Conservation (phyloP, 768 basidiomycete species). For the Leccinum subtestaceum region DNA sequence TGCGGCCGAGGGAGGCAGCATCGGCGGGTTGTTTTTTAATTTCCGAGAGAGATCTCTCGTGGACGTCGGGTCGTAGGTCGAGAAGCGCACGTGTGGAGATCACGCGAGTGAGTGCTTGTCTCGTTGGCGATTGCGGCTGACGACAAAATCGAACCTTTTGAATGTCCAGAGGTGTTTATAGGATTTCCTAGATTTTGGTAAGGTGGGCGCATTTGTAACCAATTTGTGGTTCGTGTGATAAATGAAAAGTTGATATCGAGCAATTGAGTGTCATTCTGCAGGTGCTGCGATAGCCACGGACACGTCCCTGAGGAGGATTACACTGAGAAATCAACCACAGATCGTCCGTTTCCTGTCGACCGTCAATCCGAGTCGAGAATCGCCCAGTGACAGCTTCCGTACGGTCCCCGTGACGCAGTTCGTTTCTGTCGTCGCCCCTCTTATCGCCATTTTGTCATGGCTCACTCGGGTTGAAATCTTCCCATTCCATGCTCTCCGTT, state of each 20-base stretch:
- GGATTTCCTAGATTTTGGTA: constrained; percentile 8
- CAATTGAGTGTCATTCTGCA: constrained; percentile 6
- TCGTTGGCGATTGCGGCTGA: background rate
- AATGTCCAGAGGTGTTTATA: background rate
- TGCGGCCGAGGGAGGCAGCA: background rate
- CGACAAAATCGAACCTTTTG: background rate
- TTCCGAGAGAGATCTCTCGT: constrained; percentile 20
- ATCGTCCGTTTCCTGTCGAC: constrained; percentile 10
- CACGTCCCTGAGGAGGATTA: constrained; percentile 26
- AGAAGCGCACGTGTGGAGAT: constrained; percentile 8
- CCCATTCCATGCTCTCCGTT: constrained; percentile 17
- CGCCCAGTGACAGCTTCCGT: background rate
- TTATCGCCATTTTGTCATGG: constrained; percentile 11
- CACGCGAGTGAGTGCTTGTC: background rate
- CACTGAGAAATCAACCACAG: constrained; percentile 19
- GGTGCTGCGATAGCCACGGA: constrained; percentile 21
- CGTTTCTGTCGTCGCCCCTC: constrained; percentile 8
- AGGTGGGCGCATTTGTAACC: constrained; percentile 25
- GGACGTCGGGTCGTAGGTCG: constrained; percentile 6
- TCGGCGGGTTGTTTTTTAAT: constrained; percentile 24
- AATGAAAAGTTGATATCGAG: constrained; percentile 24
- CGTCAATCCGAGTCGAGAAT: constrained; percentile 10
- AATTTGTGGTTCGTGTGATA: constrained; percentile 22
- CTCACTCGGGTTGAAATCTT: constrained; percentile 19
- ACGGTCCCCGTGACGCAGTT: constrained; percentile 1